phyloP scores from a whole-genome alignment of 2,329 filamentous ascomycete species.

The Diaporthe ampelina region DNA sequence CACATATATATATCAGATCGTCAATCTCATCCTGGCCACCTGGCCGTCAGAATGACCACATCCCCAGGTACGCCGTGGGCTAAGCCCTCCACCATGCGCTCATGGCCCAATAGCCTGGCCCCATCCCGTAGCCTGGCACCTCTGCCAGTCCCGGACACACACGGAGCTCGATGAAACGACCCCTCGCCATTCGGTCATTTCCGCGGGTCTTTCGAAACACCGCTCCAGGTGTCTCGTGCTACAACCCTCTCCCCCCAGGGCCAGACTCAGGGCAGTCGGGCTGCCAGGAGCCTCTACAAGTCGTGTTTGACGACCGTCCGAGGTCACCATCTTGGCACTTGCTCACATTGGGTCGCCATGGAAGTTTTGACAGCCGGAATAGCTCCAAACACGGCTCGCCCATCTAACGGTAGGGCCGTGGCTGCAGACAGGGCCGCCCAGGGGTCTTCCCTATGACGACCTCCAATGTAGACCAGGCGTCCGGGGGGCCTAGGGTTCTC shows the following conservation, averaged over 20 bases:
- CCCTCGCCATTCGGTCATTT: slow-evolving; percentile 32
- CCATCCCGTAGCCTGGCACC: not conserved
- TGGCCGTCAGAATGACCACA: slow-evolving; percentile 18
- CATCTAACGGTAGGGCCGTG: slow-evolving; percentile 20
- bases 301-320: slow-evolving; percentile 30
- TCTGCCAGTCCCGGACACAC: slow-evolving; percentile 10
- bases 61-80: not conserved
- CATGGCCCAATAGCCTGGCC: not conserved
- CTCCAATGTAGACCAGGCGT: slow-evolving; percentile 15
- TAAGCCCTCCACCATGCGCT: not conserved
- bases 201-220: slow-evolving; percentile 27
- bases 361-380: slow-evolving; percentile 36
- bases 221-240: slow-evolving; percentile 27
- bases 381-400: slow-evolving; percentile 25
- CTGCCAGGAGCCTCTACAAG: slow-evolving; percentile 20
- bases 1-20: slow-evolving; percentile 30
- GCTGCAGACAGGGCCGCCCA: slow-evolving; percentile 6
- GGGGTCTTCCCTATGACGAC: slow-evolving; percentile 20
- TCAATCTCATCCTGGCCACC: slow-evolving; percentile 11
- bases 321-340: slow-evolving; percentile 18
- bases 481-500: not conserved
- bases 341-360: slow-evolving; percentile 7
- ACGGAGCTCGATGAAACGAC: slow-evolving; percentile 24
- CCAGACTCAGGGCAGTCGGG: not conserved
- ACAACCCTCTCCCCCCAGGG: not conserved